Percentiles rank a stretch among this genome's conserved stretches.
phyloP scores from a whole-genome alignment of 106 monocot species.

The Phalaenopsis aphrodite region DNA sequence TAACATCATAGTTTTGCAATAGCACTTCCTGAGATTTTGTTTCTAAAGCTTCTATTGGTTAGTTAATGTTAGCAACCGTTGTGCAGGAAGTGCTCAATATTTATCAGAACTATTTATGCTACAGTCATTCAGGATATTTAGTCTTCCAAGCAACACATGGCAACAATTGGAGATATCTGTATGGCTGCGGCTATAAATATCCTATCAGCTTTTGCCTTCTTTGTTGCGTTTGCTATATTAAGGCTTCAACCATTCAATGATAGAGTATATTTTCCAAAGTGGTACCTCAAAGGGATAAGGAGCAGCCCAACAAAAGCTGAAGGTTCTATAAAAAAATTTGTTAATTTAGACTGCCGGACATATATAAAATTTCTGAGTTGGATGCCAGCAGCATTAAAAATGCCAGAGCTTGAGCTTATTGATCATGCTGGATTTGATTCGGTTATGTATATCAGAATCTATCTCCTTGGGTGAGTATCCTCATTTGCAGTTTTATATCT shows the following conservation, averaged over 20 bases:
- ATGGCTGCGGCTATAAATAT: constrained; percentile 77
- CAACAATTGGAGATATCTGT: constrained; percentile 62
- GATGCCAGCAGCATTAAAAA: constrained; percentile 89
- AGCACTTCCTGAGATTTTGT: neutral
- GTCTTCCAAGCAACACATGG: constrained; percentile 35
- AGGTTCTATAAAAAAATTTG: constrained; percentile 48
- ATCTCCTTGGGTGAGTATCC: constrained; percentile 68
- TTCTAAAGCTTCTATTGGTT: neutral
- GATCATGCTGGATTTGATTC: constrained; percentile 92
- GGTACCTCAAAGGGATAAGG: constrained; percentile 85
- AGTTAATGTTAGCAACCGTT: neutral
- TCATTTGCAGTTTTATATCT: neutral
- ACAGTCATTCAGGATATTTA: neutral
- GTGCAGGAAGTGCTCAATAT: neutral
- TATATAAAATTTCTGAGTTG: constrained; percentile 80
- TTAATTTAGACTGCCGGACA: constrained; percentile 52
- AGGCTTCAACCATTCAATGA: constrained; percentile 94
- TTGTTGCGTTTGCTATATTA: constrained; percentile 69
- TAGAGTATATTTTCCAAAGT: constrained; percentile 92
- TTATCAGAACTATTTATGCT: neutral
- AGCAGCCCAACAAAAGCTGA: constrained; percentile 51
- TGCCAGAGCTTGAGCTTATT: constrained; percentile 88
- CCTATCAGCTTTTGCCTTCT: constrained; percentile 57
- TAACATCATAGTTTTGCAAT: neutral
- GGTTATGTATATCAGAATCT: constrained; percentile 71